A percentile compares a stretch with the other conserved stretches of the same genome.
These are phyloP conservation scores for Pichia sp. DNA, from an alignment of 1,139 yeast genomes.

Conservation along the genomic window DNA sequence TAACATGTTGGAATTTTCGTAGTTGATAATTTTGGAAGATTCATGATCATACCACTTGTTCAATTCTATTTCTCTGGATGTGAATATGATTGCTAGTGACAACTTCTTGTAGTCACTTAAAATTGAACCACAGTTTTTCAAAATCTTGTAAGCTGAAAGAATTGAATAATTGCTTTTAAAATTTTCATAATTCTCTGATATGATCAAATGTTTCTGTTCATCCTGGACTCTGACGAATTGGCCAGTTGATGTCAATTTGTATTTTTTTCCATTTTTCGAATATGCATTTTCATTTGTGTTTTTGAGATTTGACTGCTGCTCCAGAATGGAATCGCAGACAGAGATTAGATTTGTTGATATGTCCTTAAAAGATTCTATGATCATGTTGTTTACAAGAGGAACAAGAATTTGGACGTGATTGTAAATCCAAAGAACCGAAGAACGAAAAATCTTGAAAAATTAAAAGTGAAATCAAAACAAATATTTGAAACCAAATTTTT, in stretches of 20 bases:
- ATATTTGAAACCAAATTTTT: no score
- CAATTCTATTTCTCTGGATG: constrained; percentile 40
- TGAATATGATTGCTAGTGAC: constrained; percentile 42
- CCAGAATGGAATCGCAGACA: constrained; percentile 19
- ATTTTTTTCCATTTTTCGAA: constrained; percentile 43
- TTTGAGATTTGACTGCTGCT: constrained; percentile 18
- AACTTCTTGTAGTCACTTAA: constrained; percentile 32
- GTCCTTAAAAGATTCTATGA: constrained; percentile 11
- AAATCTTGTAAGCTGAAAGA: constrained; percentile 37
- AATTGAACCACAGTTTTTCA: constrained; percentile 31
- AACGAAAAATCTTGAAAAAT: no score
- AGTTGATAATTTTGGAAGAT: constrained; percentile 35
- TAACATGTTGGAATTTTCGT: constrained; percentile 27
- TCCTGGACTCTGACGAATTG: constrained; percentile 42
- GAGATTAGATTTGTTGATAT: constrained; percentile 20
- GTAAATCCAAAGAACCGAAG: no score
- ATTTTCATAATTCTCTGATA: constrained; percentile 29
- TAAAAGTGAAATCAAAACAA: no score
- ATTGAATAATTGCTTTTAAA: constrained; percentile 31
- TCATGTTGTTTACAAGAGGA: not conserved
- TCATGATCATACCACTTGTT: constrained; percentile 43
- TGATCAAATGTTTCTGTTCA: constrained; percentile 43
- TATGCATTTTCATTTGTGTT: constrained; percentile 26
- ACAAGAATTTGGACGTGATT: not conserved
- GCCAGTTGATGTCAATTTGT: constrained; percentile 38